Evolutionary conservation across 352 stramenopile genomes (phyloP).

Genomic region (Pythium biforme): DNA sequence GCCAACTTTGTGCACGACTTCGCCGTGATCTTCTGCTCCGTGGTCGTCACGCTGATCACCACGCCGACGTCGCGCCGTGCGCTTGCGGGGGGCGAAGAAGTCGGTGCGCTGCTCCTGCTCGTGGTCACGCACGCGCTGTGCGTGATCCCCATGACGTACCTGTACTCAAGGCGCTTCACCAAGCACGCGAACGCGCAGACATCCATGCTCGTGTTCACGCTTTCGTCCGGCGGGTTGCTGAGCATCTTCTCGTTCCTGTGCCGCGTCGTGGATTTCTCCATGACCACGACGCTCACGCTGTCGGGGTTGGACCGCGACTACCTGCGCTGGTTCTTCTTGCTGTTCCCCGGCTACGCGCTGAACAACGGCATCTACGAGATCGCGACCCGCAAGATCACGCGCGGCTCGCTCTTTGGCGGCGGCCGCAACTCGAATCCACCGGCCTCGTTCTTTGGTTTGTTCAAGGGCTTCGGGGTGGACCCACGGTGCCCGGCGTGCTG

Average conservation of each 20-base stretch:
- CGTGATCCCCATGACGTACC: slow-evolving; percentile 39
- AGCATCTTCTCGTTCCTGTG: slow-evolving; percentile 82
- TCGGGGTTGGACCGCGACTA: slow-evolving; percentile 59
- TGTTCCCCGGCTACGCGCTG: slow-evolving; percentile 34
- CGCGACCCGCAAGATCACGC: slow-evolving; percentile 63
- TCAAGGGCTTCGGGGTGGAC: slow-evolving; percentile 43
- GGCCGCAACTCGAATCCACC: slow-evolving; percentile 26
- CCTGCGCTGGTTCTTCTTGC: slow-evolving; percentile 28
- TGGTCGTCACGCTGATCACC: slow-evolving; percentile 39
- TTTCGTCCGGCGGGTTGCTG: slow-evolving; percentile 56
- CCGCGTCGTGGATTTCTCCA: slow-evolving; percentile 52
- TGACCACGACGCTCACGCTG: neutral
- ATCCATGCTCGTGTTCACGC: slow-evolving; percentile 59
- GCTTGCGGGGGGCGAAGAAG: slow-evolving; percentile 34
- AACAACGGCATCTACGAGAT: slow-evolving; percentile 51
- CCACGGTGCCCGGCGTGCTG: slow-evolving; percentile 46
- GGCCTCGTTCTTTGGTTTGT: slow-evolving; percentile 60
- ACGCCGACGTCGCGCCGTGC: slow-evolving; percentile 37
- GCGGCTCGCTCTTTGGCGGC: slow-evolving; percentile 42
- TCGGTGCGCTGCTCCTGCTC: slow-evolving; percentile 42
- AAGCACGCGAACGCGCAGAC: slow-evolving; percentile 64
- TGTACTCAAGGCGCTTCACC: slow-evolving; percentile 61
- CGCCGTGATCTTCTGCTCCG: slow-evolving; percentile 37
- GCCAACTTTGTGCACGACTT: slow-evolving; percentile 60
- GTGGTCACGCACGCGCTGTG: slow-evolving; percentile 43